Evolutionary conservation across 208 protist genomes (phyloP).

Genomic region (Leishmania braziliensis): DNA sequence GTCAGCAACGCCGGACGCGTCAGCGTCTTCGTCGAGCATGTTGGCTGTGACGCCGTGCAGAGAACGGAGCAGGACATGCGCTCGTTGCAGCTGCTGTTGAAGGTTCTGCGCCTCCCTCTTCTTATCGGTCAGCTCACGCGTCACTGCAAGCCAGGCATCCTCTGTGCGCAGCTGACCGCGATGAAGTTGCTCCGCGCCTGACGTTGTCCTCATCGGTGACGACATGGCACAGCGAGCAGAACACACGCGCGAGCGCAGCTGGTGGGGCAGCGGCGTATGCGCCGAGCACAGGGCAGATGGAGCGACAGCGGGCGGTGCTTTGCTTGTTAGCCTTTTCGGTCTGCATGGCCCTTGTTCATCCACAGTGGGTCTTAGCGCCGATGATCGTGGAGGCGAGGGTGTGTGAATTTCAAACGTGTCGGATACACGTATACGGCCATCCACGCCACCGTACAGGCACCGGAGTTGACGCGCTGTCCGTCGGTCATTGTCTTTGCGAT

Average conservation of each 20-base stretch:
- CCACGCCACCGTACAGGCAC: conserved; percentile 1
- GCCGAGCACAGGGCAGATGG: not conserved
- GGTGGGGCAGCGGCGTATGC: conserved; percentile 16
- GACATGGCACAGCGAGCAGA: conserved; percentile 1
- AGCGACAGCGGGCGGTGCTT: not conserved
- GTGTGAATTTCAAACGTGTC: not conserved
- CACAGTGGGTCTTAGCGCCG: not conserved
- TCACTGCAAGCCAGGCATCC: conserved; percentile 29
- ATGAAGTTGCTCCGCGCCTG: not conserved
- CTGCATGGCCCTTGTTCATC: not conserved
- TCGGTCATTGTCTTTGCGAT: not conserved
- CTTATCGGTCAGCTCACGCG: conserved; percentile 35
- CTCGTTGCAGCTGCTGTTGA: conserved; percentile 40
- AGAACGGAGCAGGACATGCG: conserved; percentile 30
- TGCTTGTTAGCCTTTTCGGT: not conserved
- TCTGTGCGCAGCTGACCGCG: conserved; percentile 14
- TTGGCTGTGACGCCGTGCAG: conserved; percentile 24
- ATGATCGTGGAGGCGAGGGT: not conserved
- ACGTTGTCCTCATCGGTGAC: not conserved
- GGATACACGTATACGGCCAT: not conserved
- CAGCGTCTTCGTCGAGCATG: not conserved
- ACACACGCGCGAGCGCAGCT: conserved; percentile 19
- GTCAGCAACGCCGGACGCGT: not conserved
- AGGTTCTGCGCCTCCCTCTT: conserved; percentile 38
- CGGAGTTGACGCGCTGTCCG: not conserved